Conservation (phyloP, 1,284 basidiomycete species). For the Leccinum pachyderme region DNA sequence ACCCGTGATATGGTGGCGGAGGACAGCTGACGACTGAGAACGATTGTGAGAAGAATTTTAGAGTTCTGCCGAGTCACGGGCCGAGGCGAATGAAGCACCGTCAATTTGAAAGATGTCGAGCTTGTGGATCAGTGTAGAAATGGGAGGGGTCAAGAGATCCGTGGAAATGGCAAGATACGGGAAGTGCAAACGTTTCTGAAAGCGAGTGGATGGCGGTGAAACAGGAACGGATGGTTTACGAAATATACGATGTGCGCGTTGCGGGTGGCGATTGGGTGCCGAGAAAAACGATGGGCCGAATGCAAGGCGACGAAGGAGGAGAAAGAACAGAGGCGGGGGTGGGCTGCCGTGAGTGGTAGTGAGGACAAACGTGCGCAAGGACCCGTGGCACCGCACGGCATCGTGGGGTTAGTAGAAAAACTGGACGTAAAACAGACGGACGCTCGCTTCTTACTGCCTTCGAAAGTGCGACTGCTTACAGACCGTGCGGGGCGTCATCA, state of each 20-base stretch:
- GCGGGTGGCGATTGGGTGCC: constrained; percentile 25
- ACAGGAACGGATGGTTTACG: constrained; percentile 17
- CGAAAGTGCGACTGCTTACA: constrained; percentile 22
- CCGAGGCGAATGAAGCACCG: constrained; percentile 1
- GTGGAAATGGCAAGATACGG: not conserved
- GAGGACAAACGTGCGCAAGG: constrained; percentile 35
- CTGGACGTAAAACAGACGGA: constrained; percentile 11
- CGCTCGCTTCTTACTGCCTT: constrained; percentile 9
- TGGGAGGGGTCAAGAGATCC: not conserved
- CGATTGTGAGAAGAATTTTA: constrained; percentile 14
- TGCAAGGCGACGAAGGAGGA: constrained; percentile 11
- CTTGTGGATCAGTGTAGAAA: constrained; percentile 4
- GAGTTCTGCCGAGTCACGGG: constrained; percentile 10
- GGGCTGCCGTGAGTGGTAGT: constrained; percentile 14
- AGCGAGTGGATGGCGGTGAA: constrained; percentile 6
- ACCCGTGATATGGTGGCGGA: no score
- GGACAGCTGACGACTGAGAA: not conserved
- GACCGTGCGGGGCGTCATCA: not conserved
- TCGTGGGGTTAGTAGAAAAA: constrained; percentile 29
- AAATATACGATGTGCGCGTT: constrained; percentile 18
- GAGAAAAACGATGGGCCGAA: constrained; percentile 11
- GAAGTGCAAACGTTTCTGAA: constrained; percentile 18
- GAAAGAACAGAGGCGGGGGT: not conserved
- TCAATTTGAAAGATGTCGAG: constrained; percentile 27
- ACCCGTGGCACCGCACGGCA: constrained; percentile 33